Conservation (phyloP, 2,329 filamentous ascomycete species). For the Hymenoscyphus infarciens region DNA sequence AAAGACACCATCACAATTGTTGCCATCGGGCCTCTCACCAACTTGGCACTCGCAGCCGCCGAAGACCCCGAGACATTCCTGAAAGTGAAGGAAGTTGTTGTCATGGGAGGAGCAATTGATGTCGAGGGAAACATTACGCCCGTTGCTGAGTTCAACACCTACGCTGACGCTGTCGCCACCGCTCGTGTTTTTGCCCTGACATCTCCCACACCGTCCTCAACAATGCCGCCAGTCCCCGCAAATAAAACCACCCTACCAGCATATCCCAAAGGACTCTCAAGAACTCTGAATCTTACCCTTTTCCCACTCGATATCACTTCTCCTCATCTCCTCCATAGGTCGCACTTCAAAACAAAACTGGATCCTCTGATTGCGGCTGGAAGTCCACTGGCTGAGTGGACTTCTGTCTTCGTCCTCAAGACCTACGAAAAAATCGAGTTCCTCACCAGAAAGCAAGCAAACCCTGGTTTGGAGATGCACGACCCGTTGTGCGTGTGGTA, state of each 20-base stretch:
- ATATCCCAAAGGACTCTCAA: slow-evolving; percentile 63
- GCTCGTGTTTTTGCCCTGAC: slow-evolving; percentile 76
- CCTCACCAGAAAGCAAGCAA: slow-evolving; percentile 54
- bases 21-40: slow-evolving; percentile 88
- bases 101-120: slow-evolving; percentile 89
- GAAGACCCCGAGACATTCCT: slow-evolving; percentile 88
- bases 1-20: slow-evolving; percentile 84
- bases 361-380: slow-evolving; percentile 54
- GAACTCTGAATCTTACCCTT: slow-evolving; percentile 61
- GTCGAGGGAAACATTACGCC: slow-evolving; percentile 80
- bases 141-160: slow-evolving; percentile 91
- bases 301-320: slow-evolving; percentile 78
- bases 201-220: slow-evolving; percentile 68
- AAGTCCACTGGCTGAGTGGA: slow-evolving; percentile 73
- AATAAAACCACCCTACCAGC: slow-evolving; percentile 49
- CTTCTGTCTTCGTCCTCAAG: slow-evolving; percentile 65
- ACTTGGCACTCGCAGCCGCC: slow-evolving; percentile 81
- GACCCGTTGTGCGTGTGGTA: slow-evolving; percentile 81
- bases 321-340: slow-evolving; percentile 60
- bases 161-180: slow-evolving; percentile 77
- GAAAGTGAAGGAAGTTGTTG: slow-evolving; percentile 81
- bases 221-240: slow-evolving; percentile 68
- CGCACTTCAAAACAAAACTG: slow-evolving; percentile 56
- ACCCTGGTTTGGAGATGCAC: slow-evolving; percentile 65
- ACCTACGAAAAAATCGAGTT: slow-evolving; percentile 66